These are phyloP conservation scores for Hordeum vulgare DNA, from an alignment of 176 grass and related monocot genomes.

Conservation along the genomic window MorexV3_pseudomolecules_assembly NC_058519.1:593920309-593920808, in stretches of 20 bases:
- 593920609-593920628: slow-evolving; percentile 55
- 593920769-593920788: slow-evolving; percentile 97
- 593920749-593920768: slow-evolving; percentile 81
- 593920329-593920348: too few relatives aligned
- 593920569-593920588: slow-evolving; percentile 72
- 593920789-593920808: slow-evolving; percentile 83
- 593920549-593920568: slow-evolving; percentile 20
- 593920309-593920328: too few relatives aligned
- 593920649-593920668: slow-evolving; percentile 27
- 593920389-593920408: not conserved
- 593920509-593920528: not conserved
- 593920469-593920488: not conserved
- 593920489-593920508: not conserved
- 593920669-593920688: slow-evolving; percentile 42
- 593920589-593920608: slow-evolving; percentile 58
- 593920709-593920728: not conserved
- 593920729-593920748: slow-evolving; percentile 65
- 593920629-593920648: slow-evolving; percentile 23
- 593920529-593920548: not conserved
- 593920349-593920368: too few relatives aligned
- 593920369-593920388: too few relatives aligned
- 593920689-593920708: slow-evolving; percentile 42
- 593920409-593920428: slow-evolving; percentile 17
- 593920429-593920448: not conserved
- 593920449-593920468: not conserved